These are phyloP conservation scores for Garcia nutans DNA, from an alignment of 345 rosid species.

Conservation along the genomic window DNA sequence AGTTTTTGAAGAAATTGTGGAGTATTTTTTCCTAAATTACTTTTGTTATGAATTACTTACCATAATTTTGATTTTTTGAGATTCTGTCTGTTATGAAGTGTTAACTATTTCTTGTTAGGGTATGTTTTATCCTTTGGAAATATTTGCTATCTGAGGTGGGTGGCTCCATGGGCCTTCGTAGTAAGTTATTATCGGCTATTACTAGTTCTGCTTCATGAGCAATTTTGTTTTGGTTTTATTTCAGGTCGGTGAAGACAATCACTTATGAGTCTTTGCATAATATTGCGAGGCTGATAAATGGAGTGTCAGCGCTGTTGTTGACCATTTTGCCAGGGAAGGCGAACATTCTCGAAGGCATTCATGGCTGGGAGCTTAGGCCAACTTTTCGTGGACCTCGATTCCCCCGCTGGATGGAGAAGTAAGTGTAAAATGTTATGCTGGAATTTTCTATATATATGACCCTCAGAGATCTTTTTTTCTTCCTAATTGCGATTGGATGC, in stretches of 20 bases:
- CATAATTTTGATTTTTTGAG: too few species aligned
- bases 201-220: not conserved
- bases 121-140: too few species aligned
- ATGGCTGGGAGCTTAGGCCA: conserved; percentile 98
- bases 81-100: too few species aligned
- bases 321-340: conserved; percentile 75
- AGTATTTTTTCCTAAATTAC: too few species aligned
- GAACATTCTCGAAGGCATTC: conserved; percentile 77
- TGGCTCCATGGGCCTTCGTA: not conserved
- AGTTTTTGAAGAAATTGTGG: too few species aligned
- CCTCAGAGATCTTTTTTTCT: not conserved
- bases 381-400: conserved; percentile 83
- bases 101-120: too few species aligned
- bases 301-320: conserved; percentile 75
- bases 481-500: not conserved
- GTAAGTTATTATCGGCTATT: not conserved
- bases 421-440: conserved; percentile 23
- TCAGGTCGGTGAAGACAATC: conserved; percentile 90
- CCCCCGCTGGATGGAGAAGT: conserved; percentile 98
- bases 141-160: too few species aligned
- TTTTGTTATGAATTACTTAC: too few species aligned
- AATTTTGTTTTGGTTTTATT: conserved; percentile 33
- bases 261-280: conserved; percentile 86
- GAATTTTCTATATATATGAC: not conserved
- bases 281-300: conserved; percentile 75